These are phyloP conservation scores for Physaria fendleri DNA, from an alignment of 345 rosid genomes.

Conservation along the genomic window DNA sequence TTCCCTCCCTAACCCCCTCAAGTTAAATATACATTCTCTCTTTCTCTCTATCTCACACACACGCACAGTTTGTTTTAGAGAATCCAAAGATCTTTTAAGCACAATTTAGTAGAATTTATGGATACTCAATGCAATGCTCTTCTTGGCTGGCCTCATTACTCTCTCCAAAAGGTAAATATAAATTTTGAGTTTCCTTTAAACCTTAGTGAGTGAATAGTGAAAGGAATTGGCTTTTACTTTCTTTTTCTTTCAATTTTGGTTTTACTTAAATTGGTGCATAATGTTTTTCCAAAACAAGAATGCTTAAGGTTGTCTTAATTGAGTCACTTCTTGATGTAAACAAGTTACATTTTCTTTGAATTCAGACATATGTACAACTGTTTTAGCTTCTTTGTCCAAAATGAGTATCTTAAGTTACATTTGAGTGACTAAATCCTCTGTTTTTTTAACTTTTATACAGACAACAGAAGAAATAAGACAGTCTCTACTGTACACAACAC, in stretches of 20 bases:
- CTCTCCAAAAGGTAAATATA: slow-evolving; percentile 72
- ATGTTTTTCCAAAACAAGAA: slow-evolving; percentile 19
- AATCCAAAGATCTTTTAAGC: too few species aligned
- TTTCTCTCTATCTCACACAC: background rate
- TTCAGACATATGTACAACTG: background rate
- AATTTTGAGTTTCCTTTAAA: too few species aligned
- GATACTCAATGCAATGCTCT: slow-evolving; percentile 55
- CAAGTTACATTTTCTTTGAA: background rate
- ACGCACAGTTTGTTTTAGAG: background rate
- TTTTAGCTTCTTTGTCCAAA: background rate
- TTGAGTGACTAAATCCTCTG: background rate
- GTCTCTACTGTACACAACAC: slow-evolving; percentile 52
- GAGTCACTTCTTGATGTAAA: slow-evolving; percentile 15
- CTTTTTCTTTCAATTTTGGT: background rate
- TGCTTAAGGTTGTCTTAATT: background rate
- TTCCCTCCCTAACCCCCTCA: slow-evolving; percentile 11
- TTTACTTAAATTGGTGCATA: slow-evolving; percentile 10
- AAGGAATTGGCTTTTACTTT: background rate
- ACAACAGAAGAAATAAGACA: slow-evolving; percentile 69
- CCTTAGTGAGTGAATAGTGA: background rate
- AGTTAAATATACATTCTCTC: background rate
- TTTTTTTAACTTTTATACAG: slow-evolving; percentile 50
- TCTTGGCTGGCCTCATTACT: slow-evolving; percentile 53
- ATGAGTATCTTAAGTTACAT: background rate
- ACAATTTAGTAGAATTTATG: slow-evolving; percentile 33